phyloP scores from a whole-genome alignment of 805 yeast species.

The Wickerhamiella qilinensis region DNA sequence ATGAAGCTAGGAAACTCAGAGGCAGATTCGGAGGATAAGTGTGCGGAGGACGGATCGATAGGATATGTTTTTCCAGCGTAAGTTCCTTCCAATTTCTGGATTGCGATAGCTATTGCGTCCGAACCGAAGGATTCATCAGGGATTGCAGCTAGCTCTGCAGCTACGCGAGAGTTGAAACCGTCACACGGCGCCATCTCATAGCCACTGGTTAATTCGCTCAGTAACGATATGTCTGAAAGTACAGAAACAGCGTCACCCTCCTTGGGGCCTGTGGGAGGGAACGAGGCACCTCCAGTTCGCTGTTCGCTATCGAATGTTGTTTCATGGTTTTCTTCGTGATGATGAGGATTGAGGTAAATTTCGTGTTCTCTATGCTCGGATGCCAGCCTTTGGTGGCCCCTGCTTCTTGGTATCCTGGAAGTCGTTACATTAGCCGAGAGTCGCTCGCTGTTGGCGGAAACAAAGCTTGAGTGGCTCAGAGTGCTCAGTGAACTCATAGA shows the following conservation, averaged over 20 bases:
- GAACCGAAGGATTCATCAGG: constrained; percentile 55
- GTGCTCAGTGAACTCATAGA: background rate
- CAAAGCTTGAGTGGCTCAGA: background rate
- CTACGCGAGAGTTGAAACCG: constrained; percentile 38
- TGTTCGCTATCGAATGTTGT: too few species aligned
- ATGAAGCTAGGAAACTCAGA: constrained; percentile 2
- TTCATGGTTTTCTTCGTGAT: background rate
- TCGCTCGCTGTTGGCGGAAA: background rate
- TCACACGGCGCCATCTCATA: constrained; percentile 18
- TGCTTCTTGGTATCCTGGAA: background rate
- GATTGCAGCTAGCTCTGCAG: constrained; percentile 64
- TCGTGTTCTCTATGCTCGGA: background rate
- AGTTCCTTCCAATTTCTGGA: constrained; percentile 65
- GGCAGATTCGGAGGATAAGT: background rate
- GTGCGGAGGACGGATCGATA: background rate
- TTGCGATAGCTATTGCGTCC: constrained; percentile 61
- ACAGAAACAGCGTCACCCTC: background rate
- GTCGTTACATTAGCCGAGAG: background rate
- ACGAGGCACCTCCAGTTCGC: too few species aligned
- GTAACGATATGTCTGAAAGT: constrained; percentile 11
- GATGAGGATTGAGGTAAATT: background rate
- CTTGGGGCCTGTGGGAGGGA: too few species aligned
- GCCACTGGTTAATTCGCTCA: constrained; percentile 15
- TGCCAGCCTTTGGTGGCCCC: background rate
- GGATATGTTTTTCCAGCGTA: background rate